phyloP scores from a whole-genome alignment of 1,284 basidiomycete species.

The Sporisorium reilianum region DNA sequence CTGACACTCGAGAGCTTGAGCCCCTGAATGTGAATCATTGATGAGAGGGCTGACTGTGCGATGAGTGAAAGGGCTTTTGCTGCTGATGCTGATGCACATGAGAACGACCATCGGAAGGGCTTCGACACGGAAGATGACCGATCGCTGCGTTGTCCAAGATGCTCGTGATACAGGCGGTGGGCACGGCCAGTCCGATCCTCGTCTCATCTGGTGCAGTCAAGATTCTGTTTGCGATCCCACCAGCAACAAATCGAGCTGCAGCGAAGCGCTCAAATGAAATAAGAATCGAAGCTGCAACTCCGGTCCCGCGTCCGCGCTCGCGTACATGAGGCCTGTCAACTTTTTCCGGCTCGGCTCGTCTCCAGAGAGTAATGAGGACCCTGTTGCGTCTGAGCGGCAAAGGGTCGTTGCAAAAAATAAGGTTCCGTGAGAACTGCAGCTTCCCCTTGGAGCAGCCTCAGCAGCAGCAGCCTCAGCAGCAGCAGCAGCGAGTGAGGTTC shows the following conservation, averaged over 20 bases:
- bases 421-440: too few relatives aligned
- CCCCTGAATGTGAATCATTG: too few relatives aligned
- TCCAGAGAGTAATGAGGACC: not conserved
- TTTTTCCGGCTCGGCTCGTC: constrained; percentile 4
- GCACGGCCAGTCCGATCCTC: not conserved
- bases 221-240: not conserved
- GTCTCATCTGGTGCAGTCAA: too few relatives aligned
- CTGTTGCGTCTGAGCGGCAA: too few relatives aligned
- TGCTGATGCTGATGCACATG: too few relatives aligned
- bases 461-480: too few relatives aligned
- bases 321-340: not conserved
- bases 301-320: not conserved
- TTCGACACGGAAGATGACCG: not conserved
- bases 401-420: too few relatives aligned
- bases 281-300: not conserved
- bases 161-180: not conserved
- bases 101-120: too few relatives aligned
- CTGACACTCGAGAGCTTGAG: not conserved
- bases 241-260: too few relatives aligned
- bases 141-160: not conserved
- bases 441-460: too few relatives aligned
- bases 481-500: too few relatives aligned
- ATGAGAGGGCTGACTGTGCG: too few relatives aligned
- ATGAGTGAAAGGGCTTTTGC: not conserved
- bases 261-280: not conserved